phyloP scores from a whole-genome alignment of 345 rosid genomes.

The Cardamine chenopodiifolia region DNA sequence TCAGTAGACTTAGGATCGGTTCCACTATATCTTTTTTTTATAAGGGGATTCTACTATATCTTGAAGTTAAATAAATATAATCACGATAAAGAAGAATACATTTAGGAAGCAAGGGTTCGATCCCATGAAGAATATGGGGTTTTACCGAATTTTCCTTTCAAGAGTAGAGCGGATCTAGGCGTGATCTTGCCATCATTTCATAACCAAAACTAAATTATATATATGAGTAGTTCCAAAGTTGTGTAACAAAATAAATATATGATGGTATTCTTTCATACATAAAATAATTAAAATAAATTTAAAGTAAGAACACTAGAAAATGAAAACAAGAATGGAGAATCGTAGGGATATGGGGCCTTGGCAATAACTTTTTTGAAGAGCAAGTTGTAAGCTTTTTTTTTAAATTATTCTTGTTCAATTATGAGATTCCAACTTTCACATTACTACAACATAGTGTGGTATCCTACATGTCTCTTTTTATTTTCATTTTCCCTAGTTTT shows the following conservation, averaged over 20 bases:
- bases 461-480: conserved; percentile 39
- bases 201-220: conserved; percentile 7
- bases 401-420: conserved; percentile 38
- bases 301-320: conserved; percentile 25
- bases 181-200: conserved; percentile 38
- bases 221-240: conserved; percentile 28
- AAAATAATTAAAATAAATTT: conserved; percentile 14
- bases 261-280: conserved; percentile 14
- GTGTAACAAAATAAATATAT: conserved; percentile 7
- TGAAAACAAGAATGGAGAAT: conserved; percentile 41
- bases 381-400: conserved; percentile 40
- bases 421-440: conserved; percentile 46
- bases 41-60: conserved; percentile 18
- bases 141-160: conserved; percentile 19
- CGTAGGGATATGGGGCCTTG: conserved; percentile 40
- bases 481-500: background rate
- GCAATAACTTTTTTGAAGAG: conserved; percentile 39
- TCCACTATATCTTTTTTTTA: conserved; percentile 19
- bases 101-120: conserved; percentile 17
- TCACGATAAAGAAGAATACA: conserved; percentile 18
- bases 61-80: background rate
- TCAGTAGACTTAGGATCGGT: conserved; percentile 11
- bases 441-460: conserved; percentile 42
- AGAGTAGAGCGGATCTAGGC: conserved; percentile 23
- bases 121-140: conserved; percentile 14